phyloP scores from a whole-genome alignment of 176 grass and related monocot genomes.

The Oryza nivara region DNA sequence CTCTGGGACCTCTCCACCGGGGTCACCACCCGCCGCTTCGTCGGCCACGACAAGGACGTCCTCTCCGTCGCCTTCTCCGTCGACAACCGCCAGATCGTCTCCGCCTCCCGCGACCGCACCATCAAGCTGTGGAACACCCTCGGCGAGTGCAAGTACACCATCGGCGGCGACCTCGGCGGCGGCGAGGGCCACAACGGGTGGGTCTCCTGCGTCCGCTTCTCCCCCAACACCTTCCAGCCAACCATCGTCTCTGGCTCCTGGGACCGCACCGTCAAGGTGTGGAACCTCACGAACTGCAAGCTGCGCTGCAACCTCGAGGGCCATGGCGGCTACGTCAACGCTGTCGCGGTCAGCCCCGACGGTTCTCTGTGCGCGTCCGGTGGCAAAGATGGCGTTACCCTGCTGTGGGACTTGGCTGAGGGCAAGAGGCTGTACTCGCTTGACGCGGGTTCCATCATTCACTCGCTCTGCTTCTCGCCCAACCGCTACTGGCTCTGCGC shows the following conservation, averaged over 20 bases:
- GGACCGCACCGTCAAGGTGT: conserved; percentile 92
- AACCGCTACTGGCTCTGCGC: conserved; percentile 96
- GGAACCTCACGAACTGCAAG: conserved; percentile 96
- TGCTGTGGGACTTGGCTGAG: conserved; percentile 85
- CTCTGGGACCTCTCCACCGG: conserved; percentile 83
- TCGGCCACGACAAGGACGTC: conserved; percentile 88
- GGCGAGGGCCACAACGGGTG: conserved; percentile 75
- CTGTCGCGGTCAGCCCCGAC: conserved; percentile 86
- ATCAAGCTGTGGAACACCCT: conserved; percentile 99
- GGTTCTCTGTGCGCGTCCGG: conserved; percentile 94
- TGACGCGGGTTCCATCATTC: conserved; percentile 70
- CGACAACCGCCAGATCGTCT: conserved; percentile 96
- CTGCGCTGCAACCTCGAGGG: conserved; percentile 65
- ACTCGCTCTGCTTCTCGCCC: conserved; percentile 88
- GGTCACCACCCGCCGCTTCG: conserved; percentile 71
- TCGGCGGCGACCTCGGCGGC: conserved; percentile 54
- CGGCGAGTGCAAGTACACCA: conserved; percentile 98
- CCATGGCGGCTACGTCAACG: conserved; percentile 75
- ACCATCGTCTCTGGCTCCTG: conserved; percentile 82
- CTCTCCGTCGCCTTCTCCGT: conserved; percentile 89
- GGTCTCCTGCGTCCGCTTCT: conserved; percentile 91
- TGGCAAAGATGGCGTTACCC: conserved; percentile 69
- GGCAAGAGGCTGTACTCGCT: conserved; percentile 89
- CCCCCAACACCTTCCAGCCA: conserved; percentile 53
- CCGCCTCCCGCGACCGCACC: conserved; percentile 78